Evolutionary conservation across 495 filamentous ascomycete genomes (phyloP), one percentile per base, ranked within the genome.

Genomic region (Evernia prunastri): DNA sequence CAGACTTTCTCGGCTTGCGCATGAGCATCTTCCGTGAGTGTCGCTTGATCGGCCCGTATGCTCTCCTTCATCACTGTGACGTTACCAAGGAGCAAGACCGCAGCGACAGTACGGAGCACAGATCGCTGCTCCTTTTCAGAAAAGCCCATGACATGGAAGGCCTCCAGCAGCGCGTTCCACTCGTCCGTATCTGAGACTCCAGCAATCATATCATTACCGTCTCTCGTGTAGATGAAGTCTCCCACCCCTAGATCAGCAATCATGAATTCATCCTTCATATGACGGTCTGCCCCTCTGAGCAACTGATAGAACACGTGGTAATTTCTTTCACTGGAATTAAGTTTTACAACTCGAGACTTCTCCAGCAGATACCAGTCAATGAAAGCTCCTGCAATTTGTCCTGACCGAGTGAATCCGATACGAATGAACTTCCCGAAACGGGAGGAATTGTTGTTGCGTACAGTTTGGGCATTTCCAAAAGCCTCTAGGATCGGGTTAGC

Each of bases 241-340:
- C 91, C 86, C 0, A 92, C 85, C 51, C 86, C 85, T 39, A 89
- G 74, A 51, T 83, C 84, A 39, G 86, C 80, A 1, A 99, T 74
- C 4, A 95, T 76, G 49, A 97, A 87, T 25, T 89, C 86, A 35
- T 87, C 84, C 60, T 86, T 90, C 77, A 91, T 83, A 42, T 78
- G 77, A 6, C 74, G 72, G 67, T 92, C 87, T 2, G 93, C 91
- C 39, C 95, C 95, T 61, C 86, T 86, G 3, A 99, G 75, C 17
- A 99, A 81, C 74, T 99, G 95, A 72, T 99, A 99, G 74, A 99
- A 99, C 35, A 99, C 81, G 72, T 99, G 95, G 71, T 99, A 99
- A 68, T 96, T 99, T 31, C 95, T 82, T 72, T 99, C 95, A 56
- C 88, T 86, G 3, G 84, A 68, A 70, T 91, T 95, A 36, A 96